Percentiles rank a stretch among this genome's conserved stretches.
These are phyloP conservation scores for Shiraia bambusicola DNA, from an alignment of 2,329 filamentous ascomycete species.

Conservation along the genomic window DNA sequence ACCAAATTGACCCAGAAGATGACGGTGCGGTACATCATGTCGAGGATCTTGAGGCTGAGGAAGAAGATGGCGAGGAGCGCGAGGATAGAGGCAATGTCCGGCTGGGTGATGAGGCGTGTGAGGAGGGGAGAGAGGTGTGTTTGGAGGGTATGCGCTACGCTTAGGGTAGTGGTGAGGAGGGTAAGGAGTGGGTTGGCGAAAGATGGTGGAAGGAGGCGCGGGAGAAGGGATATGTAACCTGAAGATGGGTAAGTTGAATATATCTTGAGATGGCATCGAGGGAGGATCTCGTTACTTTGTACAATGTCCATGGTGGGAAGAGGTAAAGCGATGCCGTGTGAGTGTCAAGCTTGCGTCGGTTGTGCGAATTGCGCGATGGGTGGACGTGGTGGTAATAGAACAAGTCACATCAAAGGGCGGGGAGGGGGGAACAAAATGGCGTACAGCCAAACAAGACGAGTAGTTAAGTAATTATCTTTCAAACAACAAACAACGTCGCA, in stretches of 20 bases:
- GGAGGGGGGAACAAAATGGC: too few relatives aligned
- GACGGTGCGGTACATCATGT: constrained; percentile 70
- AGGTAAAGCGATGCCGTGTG: constrained; percentile 14
- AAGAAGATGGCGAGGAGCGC: constrained; percentile 63
- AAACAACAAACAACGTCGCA: neutral
- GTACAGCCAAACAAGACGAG: too few relatives aligned
- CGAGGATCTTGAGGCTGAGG: constrained; percentile 63
- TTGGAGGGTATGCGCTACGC: constrained; percentile 30
- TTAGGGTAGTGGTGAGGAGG: constrained; percentile 29
- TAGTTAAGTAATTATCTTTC: too few relatives aligned
- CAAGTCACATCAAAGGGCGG: too few relatives aligned
- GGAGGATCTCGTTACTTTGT: constrained; percentile 26
- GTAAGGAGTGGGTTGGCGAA: constrained; percentile 35
- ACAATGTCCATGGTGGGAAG: constrained; percentile 35
- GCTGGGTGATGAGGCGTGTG: constrained; percentile 32
- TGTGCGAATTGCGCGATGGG: constrained; percentile 16
- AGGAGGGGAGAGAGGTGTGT: constrained; percentile 35
- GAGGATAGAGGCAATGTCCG: constrained; percentile 55
- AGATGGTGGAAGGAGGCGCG: constrained; percentile 35
- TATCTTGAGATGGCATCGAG: neutral
- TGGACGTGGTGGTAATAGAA: constrained; percentile 14
- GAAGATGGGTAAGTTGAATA: constrained; percentile 14
- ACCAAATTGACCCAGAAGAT: constrained; percentile 75
- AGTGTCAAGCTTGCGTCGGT: constrained; percentile 4
- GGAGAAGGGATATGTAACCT: constrained; percentile 38